Evolutionary conservation across 2,329 filamentous ascomycete species (phyloP).

Genomic region (Lachnum nothofagi): DNA sequence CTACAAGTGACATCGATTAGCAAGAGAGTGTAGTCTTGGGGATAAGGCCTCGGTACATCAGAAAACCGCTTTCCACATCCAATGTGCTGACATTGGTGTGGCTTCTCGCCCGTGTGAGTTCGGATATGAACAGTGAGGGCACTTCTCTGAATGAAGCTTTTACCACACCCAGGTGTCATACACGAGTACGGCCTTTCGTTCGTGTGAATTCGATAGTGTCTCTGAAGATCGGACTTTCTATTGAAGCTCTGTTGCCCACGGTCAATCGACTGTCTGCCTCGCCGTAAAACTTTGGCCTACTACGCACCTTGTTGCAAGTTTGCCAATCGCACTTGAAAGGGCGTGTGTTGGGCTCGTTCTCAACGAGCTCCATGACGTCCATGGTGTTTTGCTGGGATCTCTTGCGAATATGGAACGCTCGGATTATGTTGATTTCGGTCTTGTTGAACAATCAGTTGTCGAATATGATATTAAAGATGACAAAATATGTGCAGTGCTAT

Average conservation of each 20-base stretch:
- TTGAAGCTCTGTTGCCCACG: conserved; percentile 56
- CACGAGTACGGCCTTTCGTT: conserved; percentile 65
- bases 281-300: conserved; percentile 20
- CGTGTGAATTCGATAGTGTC: conserved; percentile 67
- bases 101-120: conserved; percentile 68
- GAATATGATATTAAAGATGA: no score
- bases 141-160: conserved; percentile 67
- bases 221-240: conserved; percentile 64
- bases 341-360: conserved; percentile 57
- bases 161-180: conserved; percentile 55
- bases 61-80: conserved; percentile 66
- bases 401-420: not conserved
- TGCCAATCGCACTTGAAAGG: conserved; percentile 62
- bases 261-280: conserved; percentile 8
- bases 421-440: no score
- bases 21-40: not conserved
- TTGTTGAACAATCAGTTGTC: no score
- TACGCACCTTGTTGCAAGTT: conserved; percentile 52
- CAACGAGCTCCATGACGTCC: conserved; percentile 62
- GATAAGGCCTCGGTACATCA: conserved; percentile 47
- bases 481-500: no score
- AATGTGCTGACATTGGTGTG: conserved; percentile 60
- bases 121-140: conserved; percentile 66
- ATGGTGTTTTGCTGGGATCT: conserved; percentile 36
- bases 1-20: conserved; percentile 22